phyloP scores from a whole-genome alignment of 495 filamentous ascomycete species.

The Filosporella fistucella region DNA sequence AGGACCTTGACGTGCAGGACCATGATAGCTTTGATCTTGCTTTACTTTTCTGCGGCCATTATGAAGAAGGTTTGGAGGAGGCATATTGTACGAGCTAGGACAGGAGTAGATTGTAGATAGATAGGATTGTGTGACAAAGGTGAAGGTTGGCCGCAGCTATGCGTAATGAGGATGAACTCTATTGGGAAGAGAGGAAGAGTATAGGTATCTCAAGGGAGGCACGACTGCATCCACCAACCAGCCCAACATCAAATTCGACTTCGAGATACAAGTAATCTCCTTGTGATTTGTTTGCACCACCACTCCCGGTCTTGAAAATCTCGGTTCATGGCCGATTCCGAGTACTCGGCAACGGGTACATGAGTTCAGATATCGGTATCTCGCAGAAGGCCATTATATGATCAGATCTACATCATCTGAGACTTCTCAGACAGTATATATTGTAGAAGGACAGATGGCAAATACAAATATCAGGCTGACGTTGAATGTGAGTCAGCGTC shows the following conservation, averaged over 20 bases:
- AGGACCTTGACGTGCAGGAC: conserved; percentile 26
- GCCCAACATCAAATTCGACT: neutral
- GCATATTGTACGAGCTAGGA: conserved; percentile 10
- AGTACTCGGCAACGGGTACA: conserved; percentile 20
- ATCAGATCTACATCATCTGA: neutral
- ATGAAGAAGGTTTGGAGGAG: conserved; percentile 21
- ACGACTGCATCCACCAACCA: too few species aligned
- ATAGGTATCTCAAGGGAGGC: too few species aligned
- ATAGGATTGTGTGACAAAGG: neutral
- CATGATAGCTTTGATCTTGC: conserved; percentile 21
- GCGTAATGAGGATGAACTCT: conserved; percentile 6
- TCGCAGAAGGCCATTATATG: conserved; percentile 3
- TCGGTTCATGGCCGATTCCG: conserved; percentile 15
- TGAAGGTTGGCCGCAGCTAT: conserved; percentile 13
- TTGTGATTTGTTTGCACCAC: conserved; percentile 20
- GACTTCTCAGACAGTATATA: neutral
- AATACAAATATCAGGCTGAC: neutral
- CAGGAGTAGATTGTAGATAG: neutral
- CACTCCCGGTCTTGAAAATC: conserved; percentile 6
- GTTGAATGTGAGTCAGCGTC: conserved; percentile 17
- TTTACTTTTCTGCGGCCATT: conserved; percentile 20
- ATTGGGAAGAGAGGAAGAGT: too few species aligned
- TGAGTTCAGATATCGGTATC: conserved; percentile 4
- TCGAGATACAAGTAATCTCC: conserved; percentile 7
- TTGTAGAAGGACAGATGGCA: neutral